phyloP scores from a whole-genome alignment of 1,284 basidiomycete genomes.

The Papiliotrema flavescens region DNA sequence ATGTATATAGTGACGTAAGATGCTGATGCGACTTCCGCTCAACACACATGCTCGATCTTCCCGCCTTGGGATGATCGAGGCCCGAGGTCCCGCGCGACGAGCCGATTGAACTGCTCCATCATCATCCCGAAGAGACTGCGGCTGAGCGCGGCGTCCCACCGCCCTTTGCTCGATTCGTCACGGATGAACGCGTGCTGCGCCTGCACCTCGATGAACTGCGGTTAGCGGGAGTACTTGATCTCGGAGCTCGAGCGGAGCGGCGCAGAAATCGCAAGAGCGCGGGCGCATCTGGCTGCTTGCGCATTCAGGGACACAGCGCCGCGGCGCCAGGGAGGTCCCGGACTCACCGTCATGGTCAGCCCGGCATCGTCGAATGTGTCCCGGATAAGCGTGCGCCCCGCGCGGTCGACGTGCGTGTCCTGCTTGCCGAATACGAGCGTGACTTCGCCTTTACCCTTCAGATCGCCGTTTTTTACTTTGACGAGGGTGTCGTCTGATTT shows the following conservation, averaged over 20 bases:
- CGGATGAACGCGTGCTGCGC: conserved; percentile 92
- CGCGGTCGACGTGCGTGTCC: conserved; percentile 85
- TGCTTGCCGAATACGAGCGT: conserved; percentile 86
- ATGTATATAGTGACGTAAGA: too few relatives aligned
- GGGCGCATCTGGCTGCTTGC: too few relatives aligned
- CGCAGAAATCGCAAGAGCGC: too few relatives aligned
- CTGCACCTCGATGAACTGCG: conserved; percentile 82
- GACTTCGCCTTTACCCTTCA: conserved; percentile 73
- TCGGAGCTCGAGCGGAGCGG: too few relatives aligned
- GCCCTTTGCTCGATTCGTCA: conserved; percentile 81
- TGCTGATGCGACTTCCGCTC: too few relatives aligned
- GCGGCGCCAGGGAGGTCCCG: not conserved
- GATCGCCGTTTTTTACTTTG: conserved; percentile 67
- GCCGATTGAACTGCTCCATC: conserved; percentile 89
- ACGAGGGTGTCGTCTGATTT: conserved; percentile 70
- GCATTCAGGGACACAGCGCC: not conserved
- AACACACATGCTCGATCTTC: conserved; percentile 74
- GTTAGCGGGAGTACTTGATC: not conserved
- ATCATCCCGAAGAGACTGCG: conserved; percentile 75
- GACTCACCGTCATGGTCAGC: conserved; percentile 62
- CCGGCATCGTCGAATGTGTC: conserved; percentile 73
- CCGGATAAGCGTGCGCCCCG: conserved; percentile 76
- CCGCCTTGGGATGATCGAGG: conserved; percentile 53
- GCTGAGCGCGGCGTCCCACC: conserved; percentile 88
- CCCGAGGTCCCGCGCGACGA: conserved; percentile 76